These are phyloP conservation scores for Thinopyrum elongatum DNA, from an alignment of 176 grass and related monocot genomes.

Conservation along the genomic window DNA sequence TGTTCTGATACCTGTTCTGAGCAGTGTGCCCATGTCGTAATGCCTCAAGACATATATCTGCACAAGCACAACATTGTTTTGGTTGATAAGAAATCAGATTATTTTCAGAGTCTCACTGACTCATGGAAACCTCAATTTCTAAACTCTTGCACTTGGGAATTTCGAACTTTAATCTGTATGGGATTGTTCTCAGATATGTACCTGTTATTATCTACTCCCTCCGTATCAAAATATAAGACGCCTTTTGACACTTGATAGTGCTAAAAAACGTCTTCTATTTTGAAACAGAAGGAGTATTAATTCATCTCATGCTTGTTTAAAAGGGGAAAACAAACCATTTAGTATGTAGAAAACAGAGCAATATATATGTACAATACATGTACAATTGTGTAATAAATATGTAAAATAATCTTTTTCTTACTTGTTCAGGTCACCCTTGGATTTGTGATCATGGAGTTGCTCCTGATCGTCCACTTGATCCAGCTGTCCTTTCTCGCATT, in stretches of 20 bases:
- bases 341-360: not conserved
- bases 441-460: conserved; percentile 71
- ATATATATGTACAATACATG: not conserved
- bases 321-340: not conserved
- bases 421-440: conserved; percentile 69
- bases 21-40: not conserved
- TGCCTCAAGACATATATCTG: not conserved
- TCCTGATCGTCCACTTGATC: conserved; percentile 71
- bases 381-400: not conserved
- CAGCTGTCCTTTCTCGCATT: conserved; percentile 71
- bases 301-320: not conserved
- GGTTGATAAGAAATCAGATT: not conserved
- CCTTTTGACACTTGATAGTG: too few relatives aligned
- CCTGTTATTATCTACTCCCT: not conserved
- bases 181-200: not conserved
- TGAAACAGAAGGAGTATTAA: not conserved
- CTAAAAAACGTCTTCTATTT: too few relatives aligned
- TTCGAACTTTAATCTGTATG: not conserved
- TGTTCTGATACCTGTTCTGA: not conserved
- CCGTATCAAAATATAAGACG: too few relatives aligned
- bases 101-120: not conserved
- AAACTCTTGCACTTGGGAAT: not conserved
- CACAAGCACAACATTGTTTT: not conserved
- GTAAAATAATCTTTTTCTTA: conserved; percentile 2
- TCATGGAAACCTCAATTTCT: not conserved